Base-by-base conservation (phyloP, 1,284 basidiomycete genomes). In the Pseudozyma tsukubaensis region DNA sequence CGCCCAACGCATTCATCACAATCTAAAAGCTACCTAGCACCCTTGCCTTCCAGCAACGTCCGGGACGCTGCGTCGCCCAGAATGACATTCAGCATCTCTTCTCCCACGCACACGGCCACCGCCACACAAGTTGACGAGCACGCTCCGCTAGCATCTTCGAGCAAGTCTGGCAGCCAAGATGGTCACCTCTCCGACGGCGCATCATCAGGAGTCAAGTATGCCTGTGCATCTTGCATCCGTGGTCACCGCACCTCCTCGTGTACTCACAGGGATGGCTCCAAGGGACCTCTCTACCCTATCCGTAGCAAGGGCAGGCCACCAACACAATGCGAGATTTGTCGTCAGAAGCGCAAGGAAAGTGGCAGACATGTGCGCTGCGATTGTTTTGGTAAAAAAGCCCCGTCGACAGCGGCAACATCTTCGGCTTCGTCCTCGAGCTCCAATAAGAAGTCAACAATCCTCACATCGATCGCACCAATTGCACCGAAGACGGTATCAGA, bases 191-290 rank as follows among this genome's bases (percentile, higher is more conserved):
- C 37, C 43, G 57, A 69, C n/a, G 1, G 51, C 11, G n/a, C 50
- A 5, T 34, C 50, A 5, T 19, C 24, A n/a, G 43, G 57, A 11
- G 56, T 78, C 54, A 82, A 82, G 69, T 80, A 78, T 18, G 80
- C 80, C 1, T 82, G 80, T 43, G 76, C 72, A 11, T 66, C 76
- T 13, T 82, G 80, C 63, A 82, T 82, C 43, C 72, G 77, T 11
- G 80, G 80, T 11, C 80, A 82, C 52, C 71, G 80, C 16, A 77
- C 80, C 1, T 80, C 79, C 0, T 68, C 67, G 1, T 82, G 80
- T 51, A 77, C 73, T 1, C 80, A 82, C 67, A 76, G 75, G 58
- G 79, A 81, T 53, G 79, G 79, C 21, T 79, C 77, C 35, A 78
- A 80, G 32, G 73, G 79, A 1, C 75, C 76, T 0, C 61, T 82